Conservation (phyloP, 2,329 filamentous ascomycete species). For the Penicillium brevicompactum region DNA sequence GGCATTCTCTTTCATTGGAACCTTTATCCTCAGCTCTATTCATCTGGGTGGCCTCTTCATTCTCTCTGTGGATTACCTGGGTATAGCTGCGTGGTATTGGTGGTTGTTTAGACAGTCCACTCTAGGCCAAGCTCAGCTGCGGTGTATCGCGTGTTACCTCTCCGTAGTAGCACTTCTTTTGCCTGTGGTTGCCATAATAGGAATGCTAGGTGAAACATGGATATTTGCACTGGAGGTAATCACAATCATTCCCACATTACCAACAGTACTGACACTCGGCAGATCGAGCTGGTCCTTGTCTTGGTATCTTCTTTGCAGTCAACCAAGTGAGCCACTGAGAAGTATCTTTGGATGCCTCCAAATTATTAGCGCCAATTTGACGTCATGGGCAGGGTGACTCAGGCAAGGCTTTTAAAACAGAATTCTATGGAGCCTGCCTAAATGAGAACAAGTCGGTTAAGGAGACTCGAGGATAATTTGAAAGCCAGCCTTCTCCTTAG, state of each 20-base stretch:
- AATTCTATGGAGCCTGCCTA: neutral
- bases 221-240: neutral
- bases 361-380: neutral
- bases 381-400: neutral
- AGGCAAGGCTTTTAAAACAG: neutral
- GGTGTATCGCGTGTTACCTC: neutral
- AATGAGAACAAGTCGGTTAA: neutral
- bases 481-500: neutral
- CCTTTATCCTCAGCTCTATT: no score
- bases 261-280: neutral
- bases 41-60: no score
- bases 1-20: no score
- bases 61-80: no score
- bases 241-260: neutral
- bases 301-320: neutral
- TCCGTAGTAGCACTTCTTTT: neutral
- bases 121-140: neutral
- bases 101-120: neutral
- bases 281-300: neutral
- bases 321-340: neutral
- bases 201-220: neutral
- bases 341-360: neutral
- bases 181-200: neutral
- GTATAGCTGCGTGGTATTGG: constrained; percentile 1
- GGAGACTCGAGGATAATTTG: neutral